Evolutionary conservation across 1,139 yeast genomes (phyloP).

Genomic region (Candida frijolesensis): DNA sequence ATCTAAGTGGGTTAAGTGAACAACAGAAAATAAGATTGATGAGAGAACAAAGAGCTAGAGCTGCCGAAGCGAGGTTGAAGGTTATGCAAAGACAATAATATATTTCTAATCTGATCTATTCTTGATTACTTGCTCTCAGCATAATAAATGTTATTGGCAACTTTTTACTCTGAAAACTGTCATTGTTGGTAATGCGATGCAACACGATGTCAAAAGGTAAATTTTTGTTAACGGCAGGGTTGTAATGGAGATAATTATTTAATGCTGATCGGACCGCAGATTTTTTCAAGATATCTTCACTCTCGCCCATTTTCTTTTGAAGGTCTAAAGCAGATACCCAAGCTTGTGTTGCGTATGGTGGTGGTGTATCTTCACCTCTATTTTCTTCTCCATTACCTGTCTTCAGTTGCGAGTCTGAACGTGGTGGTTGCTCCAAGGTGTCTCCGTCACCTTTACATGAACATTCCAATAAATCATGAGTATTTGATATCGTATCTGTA

Average conservation of each 20-base stretch:
- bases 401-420: slow-evolving; percentile 16
- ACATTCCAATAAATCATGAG: slow-evolving; percentile 86
- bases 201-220: slow-evolving; percentile 14
- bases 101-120: not conserved
- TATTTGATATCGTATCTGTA: slow-evolving; percentile 58
- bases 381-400: slow-evolving; percentile 13
- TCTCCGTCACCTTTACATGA: slow-evolving; percentile 51
- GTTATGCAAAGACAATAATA: slow-evolving; percentile 1
- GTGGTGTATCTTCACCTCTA: slow-evolving; percentile 13
- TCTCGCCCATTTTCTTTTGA: slow-evolving; percentile 12
- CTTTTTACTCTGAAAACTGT: slow-evolving; percentile 5
- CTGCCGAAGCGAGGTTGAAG: slow-evolving; percentile 85
- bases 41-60: slow-evolving; percentile 95
- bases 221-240: slow-evolving; percentile 33
- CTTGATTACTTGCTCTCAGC: slow-evolving; percentile 9
- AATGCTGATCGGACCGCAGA: slow-evolving; percentile 58
- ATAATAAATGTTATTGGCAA: slow-evolving; percentile 14
- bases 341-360: slow-evolving; percentile 6
- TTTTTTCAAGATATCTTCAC: slow-evolving; percentile 30
- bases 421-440: not conserved
- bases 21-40: slow-evolving; percentile 76
- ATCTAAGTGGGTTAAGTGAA: slow-evolving; percentile 47
- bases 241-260: slow-evolving; percentile 61
- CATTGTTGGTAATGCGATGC: slow-evolving; percentile 11
- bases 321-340: slow-evolving; percentile 53